Evolutionary conservation across 2,329 filamentous ascomycete species (phyloP).

Genomic region (Fusarium verticillioides): DNA sequence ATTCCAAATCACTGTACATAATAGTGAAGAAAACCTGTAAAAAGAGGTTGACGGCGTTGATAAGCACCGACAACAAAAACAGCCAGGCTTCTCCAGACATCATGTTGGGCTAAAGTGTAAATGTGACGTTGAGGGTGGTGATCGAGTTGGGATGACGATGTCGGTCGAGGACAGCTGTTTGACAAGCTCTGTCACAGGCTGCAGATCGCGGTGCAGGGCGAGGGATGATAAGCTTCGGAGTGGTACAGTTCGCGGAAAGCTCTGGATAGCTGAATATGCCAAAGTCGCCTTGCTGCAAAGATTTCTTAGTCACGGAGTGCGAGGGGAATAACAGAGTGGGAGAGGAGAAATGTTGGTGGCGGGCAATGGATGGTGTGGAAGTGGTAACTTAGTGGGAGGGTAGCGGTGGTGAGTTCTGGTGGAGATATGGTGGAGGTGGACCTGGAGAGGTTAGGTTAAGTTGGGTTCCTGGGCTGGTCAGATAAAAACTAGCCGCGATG

Average conservation of each 20-base stretch:
- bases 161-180: conserved; percentile 44
- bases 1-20: conserved; percentile 99
- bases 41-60: conserved; percentile 99
- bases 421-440: conserved; percentile 41
- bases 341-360: conserved; percentile 43
- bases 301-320: background rate
- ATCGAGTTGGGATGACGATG: conserved; percentile 24
- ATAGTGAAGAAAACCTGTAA: conserved; percentile 99
- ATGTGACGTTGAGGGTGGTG: conserved; percentile 11
- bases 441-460: conserved; percentile 29
- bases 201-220: conserved; percentile 21
- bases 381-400: conserved; percentile 20
- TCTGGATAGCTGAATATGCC: background rate
- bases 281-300: conserved; percentile 29
- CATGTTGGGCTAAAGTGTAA: conserved; percentile 45
- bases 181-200: conserved; percentile 45
- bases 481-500: conserved; percentile 39
- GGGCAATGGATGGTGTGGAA: conserved; percentile 42
- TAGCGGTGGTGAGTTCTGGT: conserved; percentile 41
- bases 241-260: conserved; percentile 4
- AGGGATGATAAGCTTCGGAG: conserved; percentile 30
- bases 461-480: conserved; percentile 7
- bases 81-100: conserved; percentile 99
- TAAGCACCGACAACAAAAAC: conserved; percentile 96
- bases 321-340: conserved; percentile 32